phyloP scores from a whole-genome alignment of 768 basidiomycete genomes.

The Termitomyces sp. region DNA sequence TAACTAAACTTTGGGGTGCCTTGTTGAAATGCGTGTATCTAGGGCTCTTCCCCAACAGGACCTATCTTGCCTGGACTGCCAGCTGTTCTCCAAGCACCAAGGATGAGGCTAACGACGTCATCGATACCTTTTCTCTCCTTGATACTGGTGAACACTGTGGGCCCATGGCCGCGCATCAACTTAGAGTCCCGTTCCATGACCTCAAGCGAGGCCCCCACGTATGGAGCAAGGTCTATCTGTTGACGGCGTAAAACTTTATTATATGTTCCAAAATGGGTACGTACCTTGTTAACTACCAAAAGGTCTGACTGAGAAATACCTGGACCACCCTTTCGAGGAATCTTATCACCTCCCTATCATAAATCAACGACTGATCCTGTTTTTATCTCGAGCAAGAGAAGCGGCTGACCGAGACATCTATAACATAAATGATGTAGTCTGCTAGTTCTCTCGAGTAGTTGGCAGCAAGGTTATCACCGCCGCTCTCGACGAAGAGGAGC shows the following conservation, averaged over 20 bases:
- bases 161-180: conserved; percentile 91
- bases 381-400: neutral
- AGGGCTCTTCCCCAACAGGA: conserved; percentile 32
- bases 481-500: conserved; percentile 90
- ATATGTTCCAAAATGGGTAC: neutral
- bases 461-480: conserved; percentile 95
- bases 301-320: conserved; percentile 96
- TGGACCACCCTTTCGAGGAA: conserved; percentile 96
- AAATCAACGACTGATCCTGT: conserved; percentile 1
- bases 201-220: conserved; percentile 88
- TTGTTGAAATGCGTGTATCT: neutral
- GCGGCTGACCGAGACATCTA: conserved; percentile 68
- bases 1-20: neutral
- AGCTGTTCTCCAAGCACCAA: conserved; percentile 84
- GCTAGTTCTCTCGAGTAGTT: conserved; percentile 96
- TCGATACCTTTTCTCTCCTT: conserved; percentile 73
- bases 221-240: conserved; percentile 88
- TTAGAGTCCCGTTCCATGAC: conserved; percentile 94
- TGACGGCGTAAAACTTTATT: neutral
- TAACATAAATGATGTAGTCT: conserved; percentile 95
- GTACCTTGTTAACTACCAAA: conserved; percentile 90
- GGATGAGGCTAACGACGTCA: conserved; percentile 73
- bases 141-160: conserved; percentile 87
- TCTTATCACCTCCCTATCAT: conserved; percentile 89
- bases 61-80: conserved; percentile 64